Base-by-base conservation (phyloP, 139 green algal genomes). In the Parachlorella kessleri region DNA sequence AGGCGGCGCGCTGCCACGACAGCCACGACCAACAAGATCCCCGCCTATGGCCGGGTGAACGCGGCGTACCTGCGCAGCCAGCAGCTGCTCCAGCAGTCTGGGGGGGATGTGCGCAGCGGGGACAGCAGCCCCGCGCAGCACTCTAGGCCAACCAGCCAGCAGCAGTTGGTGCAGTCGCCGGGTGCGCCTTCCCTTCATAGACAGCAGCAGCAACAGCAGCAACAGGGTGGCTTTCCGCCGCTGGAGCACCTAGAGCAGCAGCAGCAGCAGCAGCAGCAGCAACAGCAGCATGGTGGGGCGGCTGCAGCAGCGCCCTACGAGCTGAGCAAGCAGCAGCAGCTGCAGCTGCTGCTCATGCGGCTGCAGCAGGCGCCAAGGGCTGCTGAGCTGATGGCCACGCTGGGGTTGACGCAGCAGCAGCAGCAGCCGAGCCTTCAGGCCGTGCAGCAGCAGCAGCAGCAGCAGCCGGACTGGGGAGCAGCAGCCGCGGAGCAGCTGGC, bases 161-260 rank as follows among this genome's bases (percentile, higher is more conserved):
- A 66, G 63, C 74, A 79, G 64, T 40, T 73, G 39, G 40, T 73
- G 63, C 63, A 79, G 39, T 40, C 64, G 32, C 74, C 72, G n/a
- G n/a, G n/a, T n/a, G n/a, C n/a, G n/a, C n/a, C n/a, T n/a, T n/a
- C n/a, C n/a, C n/a, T 59, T 59, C 48, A 59, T 14, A 14, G 14
- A 59, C 48, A 59, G 48, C 48, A 18, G 48, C 48, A 14, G 48
- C 48, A 59, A 18, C 48, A 59, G 48, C 48, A 59, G 21, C 14
- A 0, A 59, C 48, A 59, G 48, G 14, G 21, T 14, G 48, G 48
- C 14, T 59, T 28, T 59, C 48, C 14, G 48, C 48, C 48, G 48
- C 48, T 59, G 48, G 14, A 14, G 14, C 21, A 14, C 48, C 21
- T 59, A 18, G 14, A 59, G 48, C 48, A 59, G 48, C 48, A 59